Evolutionary conservation across 2,329 filamentous ascomycete species (phyloP).

Genomic region (Diaporthe destruens): DNA sequence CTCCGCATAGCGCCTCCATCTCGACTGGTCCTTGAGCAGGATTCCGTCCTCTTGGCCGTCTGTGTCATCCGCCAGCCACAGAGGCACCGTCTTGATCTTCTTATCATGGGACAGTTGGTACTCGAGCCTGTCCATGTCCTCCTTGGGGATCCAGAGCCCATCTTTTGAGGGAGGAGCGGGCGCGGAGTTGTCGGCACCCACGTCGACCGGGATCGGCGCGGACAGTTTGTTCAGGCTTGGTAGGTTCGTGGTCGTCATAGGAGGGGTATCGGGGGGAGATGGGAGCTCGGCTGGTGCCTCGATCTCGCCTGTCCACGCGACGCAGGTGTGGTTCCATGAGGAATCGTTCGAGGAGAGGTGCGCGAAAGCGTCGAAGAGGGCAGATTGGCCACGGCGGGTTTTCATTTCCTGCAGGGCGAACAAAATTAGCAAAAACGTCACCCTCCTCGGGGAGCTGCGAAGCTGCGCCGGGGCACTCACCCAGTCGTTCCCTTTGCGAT

Average conservation of each 20-base stretch:
- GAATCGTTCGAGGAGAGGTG: constrained; percentile 87
- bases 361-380: constrained; percentile 90
- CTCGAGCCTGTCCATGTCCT: constrained; percentile 81
- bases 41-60: constrained; percentile 77
- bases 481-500: constrained; percentile 71
- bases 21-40: constrained; percentile 81
- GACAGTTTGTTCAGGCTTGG: constrained; percentile 79
- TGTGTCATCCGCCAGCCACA: constrained; percentile 87
- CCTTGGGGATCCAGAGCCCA: constrained; percentile 76
- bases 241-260: constrained; percentile 62
- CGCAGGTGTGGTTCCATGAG: constrained; percentile 91
- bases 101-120: constrained; percentile 78
- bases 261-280: constrained; percentile 62
- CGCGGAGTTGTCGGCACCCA: constrained; percentile 67
- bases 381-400: constrained; percentile 86
- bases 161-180: constrained; percentile 72
- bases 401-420: constrained; percentile 72
- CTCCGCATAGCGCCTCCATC: constrained; percentile 93
- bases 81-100: constrained; percentile 83
- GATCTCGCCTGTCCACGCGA: constrained; percentile 96
- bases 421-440: constrained; percentile 1
- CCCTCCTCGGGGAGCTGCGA: not conserved
- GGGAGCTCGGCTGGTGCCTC: constrained; percentile 60
- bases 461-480: constrained; percentile 54
- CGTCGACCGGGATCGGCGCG: constrained; percentile 77